Percentiles rank a stretch among this genome's conserved stretches.
Conservation (phyloP, 306 rosid genomes). For the Malus fusca region DNA sequence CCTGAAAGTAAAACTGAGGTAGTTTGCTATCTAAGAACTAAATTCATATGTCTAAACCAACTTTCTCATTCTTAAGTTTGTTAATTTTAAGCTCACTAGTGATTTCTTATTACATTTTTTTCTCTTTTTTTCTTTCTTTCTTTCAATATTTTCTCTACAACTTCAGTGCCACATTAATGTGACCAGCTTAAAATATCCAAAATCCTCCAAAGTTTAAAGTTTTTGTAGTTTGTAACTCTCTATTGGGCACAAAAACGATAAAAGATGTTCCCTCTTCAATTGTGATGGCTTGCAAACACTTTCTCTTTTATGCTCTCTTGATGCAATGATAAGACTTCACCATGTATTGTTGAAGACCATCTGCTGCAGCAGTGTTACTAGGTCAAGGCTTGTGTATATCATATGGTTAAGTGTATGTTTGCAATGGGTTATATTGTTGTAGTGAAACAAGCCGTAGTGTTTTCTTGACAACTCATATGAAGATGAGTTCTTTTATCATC, state of each 20-base stretch:
- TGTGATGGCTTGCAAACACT: background rate
- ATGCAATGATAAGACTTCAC: background rate
- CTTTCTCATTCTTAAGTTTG: background rate
- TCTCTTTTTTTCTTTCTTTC: no score
- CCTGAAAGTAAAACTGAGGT: conserved; percentile 84
- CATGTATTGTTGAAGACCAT: background rate
- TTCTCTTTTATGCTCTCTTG: background rate
- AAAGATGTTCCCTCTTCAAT: background rate
- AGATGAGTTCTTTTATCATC: background rate
- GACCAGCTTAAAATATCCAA: background rate
- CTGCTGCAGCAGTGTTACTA: background rate
- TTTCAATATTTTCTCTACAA: background rate
- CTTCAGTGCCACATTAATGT: background rate
- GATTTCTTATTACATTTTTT: background rate
- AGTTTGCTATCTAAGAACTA: conserved; percentile 10
- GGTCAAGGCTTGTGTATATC: background rate
- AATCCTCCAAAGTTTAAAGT: background rate
- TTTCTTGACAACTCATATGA: background rate
- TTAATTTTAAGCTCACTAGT: background rate
- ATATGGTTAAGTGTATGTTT: background rate
- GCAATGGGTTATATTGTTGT: background rate
- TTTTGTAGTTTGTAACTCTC: background rate
- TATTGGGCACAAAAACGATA: background rate
- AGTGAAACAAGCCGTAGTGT: background rate
- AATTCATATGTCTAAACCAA: background rate